A percentile compares a stretch with the other conserved stretches of the same genome.
phyloP scores from a whole-genome alignment of 345 rosid species.

The Lumnitzera racemosa region DNA sequence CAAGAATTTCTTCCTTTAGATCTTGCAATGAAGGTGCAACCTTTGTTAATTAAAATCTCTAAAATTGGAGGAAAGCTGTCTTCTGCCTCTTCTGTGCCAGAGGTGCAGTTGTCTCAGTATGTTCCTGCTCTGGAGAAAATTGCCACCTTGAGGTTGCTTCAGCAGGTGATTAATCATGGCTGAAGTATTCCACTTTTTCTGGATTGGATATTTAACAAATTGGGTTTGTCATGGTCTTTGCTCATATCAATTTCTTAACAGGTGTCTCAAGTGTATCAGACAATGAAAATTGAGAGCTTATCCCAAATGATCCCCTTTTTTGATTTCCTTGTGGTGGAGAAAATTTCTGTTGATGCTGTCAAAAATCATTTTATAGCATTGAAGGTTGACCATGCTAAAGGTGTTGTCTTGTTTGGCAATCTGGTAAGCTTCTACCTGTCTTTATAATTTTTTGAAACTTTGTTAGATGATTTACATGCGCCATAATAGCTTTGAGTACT shows the following conservation, averaged over 20 bases:
- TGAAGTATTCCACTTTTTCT: neutral
- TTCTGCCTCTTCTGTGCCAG: conserved; percentile 86
- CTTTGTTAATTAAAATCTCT: conserved; percentile 63
- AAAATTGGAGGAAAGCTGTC: conserved; percentile 87
- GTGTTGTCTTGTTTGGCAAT: conserved; percentile 52
- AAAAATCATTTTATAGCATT: conserved; percentile 68
- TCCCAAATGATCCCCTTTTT: conserved; percentile 89
- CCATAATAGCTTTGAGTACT: no score
- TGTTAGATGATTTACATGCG: neutral
- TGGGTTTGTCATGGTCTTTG: neutral
- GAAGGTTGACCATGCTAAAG: conserved; percentile 89
- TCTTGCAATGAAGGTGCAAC: conserved; percentile 73
- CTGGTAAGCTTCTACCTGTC: conserved; percentile 42
- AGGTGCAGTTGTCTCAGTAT: conserved; percentile 76
- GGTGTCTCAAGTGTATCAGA: conserved; percentile 90
- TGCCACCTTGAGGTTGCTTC: conserved; percentile 79
- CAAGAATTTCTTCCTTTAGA: conserved; percentile 83
- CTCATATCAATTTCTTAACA: conserved; percentile 21
- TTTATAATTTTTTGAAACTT: neutral
- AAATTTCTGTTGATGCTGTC: conserved; percentile 89
- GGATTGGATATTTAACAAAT: neutral
- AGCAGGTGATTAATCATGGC: conserved; percentile 47
- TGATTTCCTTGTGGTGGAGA: conserved; percentile 73
- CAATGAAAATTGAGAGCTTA: conserved; percentile 65
- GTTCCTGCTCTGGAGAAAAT: conserved; percentile 83